Conservation (phyloP, 2,329 filamentous ascomycete genomes). For the Exophiala spinifera region DNA sequence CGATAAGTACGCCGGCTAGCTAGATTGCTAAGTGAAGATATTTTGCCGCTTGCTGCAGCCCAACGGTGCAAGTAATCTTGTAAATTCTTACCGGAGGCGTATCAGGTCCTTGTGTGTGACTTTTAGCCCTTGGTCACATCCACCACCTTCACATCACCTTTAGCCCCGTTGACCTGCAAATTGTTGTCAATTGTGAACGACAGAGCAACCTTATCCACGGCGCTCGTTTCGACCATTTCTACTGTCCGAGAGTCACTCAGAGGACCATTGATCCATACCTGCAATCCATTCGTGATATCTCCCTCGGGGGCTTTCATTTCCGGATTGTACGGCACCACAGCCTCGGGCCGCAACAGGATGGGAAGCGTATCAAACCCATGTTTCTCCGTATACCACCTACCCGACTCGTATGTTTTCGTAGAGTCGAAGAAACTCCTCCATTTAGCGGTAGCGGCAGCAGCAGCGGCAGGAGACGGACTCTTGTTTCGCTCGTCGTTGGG, state of each 20-base stretch:
- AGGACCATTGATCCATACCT: conserved; percentile 17
- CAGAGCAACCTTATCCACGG: no score
- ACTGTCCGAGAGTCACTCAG: background rate
- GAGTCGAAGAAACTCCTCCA: conserved; percentile 50
- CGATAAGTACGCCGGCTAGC: background rate
- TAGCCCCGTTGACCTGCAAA: no score
- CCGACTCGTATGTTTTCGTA: conserved; percentile 37
- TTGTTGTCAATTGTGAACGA: no score
- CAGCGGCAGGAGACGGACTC: no score
- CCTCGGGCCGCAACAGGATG: conserved; percentile 56
- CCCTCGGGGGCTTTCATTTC: background rate
- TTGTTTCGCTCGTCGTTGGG: conserved; percentile 32
- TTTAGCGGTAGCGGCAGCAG: conserved; percentile 45
- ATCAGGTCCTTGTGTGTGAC: background rate
- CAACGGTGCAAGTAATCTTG: no score
- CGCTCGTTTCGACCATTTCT: conserved; percentile 5
- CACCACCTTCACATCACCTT: conserved; percentile 1
- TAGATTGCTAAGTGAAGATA: background rate
- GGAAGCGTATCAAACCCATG: conserved; percentile 59
- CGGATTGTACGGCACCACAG: conserved; percentile 32
- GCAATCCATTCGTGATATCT: conserved; percentile 9
- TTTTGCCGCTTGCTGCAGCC: background rate
- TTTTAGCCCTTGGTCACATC: background rate
- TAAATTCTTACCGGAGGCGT: no score
- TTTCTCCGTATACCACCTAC: conserved; percentile 58